A percentile compares a stretch with the other conserved stretches of the same genome.
Conservation (phyloP, 805 yeast species). For the Ogataea saltuana region DNA sequence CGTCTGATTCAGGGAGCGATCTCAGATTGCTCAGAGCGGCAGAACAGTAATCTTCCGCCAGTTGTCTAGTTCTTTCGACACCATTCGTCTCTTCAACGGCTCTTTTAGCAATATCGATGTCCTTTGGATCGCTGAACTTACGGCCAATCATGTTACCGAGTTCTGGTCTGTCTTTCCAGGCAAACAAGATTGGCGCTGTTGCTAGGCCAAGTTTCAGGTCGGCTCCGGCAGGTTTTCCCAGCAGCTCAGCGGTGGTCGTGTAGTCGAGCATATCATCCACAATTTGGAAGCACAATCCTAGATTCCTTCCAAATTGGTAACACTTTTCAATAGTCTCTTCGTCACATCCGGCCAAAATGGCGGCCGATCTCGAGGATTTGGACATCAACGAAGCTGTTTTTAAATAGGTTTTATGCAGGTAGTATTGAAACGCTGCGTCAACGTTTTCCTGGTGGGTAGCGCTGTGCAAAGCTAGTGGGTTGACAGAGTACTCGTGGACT, state of each 20-base stretch:
- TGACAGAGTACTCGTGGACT: constrained; percentile 58
- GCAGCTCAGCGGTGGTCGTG: constrained; percentile 77
- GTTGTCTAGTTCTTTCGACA: constrained; percentile 66
- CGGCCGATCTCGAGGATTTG: constrained; percentile 89
- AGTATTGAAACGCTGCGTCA: constrained; percentile 93
- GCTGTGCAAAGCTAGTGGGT: constrained; percentile 10
- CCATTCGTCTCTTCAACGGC: constrained; percentile 76
- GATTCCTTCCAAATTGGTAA: constrained; percentile 87
- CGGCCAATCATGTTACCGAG: constrained; percentile 82
- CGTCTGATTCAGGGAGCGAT: constrained; percentile 81
- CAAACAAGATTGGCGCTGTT: constrained; percentile 93
- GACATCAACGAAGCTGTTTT: constrained; percentile 95
- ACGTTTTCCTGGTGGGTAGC: constrained; percentile 65
- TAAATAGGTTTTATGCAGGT: constrained; percentile 90
- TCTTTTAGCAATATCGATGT: constrained; percentile 75
- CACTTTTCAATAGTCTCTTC: constrained; percentile 77
- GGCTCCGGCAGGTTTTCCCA: constrained; percentile 96
- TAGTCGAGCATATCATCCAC: constrained; percentile 96
- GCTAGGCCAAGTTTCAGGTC: constrained; percentile 93
- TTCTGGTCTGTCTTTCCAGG: constrained; percentile 87
- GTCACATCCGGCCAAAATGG: constrained; percentile 84
- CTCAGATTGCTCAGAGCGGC: constrained; percentile 73
- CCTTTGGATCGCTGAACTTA: constrained; percentile 79
- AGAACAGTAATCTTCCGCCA: constrained; percentile 79
- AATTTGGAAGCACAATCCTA: constrained; percentile 93